Percentiles rank a stretch among this genome's conserved stretches.
Evolutionary conservation across 108 stramenopile genomes (phyloP).

Genomic region (Parmales sp.): DNA sequence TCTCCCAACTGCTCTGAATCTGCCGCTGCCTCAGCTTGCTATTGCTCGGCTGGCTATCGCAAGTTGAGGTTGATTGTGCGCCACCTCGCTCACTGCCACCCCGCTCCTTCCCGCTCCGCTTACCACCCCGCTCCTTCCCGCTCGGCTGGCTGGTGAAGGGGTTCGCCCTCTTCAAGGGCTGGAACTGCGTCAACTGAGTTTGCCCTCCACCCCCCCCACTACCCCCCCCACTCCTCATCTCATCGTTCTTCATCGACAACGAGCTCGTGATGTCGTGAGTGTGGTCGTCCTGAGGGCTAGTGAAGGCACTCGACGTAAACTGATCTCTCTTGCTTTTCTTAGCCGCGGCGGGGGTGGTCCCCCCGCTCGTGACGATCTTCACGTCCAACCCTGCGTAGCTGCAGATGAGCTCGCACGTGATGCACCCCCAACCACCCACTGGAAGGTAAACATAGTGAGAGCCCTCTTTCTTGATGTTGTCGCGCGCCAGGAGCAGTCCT

Average conservation of each 20-base stretch:
- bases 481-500: conserved; percentile 42
- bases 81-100: too few relatives aligned
- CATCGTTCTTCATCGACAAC: too few relatives aligned
- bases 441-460: conserved; percentile 38
- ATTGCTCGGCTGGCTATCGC: conserved; percentile 27
- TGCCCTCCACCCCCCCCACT: too few relatives aligned
- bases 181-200: too few relatives aligned
- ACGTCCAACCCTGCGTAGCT: neutral
- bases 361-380: conserved; percentile 35
- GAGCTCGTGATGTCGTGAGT: too few relatives aligned
- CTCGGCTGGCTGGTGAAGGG: too few relatives aligned
- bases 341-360: conserved; percentile 39
- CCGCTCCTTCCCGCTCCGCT: too few relatives aligned
- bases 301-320: conserved; percentile 25
- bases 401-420: neutral
- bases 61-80: conserved; percentile 5
- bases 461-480: conserved; percentile 34
- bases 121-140: too few relatives aligned
- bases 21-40: conserved; percentile 8
- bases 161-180: too few relatives aligned
- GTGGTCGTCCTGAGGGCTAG: conserved; percentile 24
- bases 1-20: conserved; percentile 17
- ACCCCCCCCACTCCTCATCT: too few relatives aligned
- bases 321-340: conserved; percentile 31
- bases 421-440: conserved; percentile 35